Evolutionary conservation across 1,139 yeast species (phyloP), one percentile per base, ranked within the genome.

Genomic region (Candida glucosophila): DNA sequence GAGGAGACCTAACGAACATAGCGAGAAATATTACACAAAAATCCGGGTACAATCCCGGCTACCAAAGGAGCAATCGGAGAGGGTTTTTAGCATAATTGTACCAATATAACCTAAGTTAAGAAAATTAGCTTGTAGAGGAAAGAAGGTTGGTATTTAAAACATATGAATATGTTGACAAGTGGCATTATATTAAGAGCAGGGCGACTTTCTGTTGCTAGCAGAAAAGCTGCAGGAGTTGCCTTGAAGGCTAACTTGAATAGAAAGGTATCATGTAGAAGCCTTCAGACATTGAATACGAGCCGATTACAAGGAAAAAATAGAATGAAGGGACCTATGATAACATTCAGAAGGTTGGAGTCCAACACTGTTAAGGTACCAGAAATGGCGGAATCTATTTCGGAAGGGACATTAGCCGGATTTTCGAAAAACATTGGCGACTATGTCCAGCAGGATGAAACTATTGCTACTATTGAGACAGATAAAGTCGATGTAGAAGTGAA

Each of bases 381-480:
- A 41, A 86, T 90, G 96, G 98, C 98, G 26, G 99, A 90, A 60
- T 88, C 97, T 29, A 80, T 90, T 50, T 85, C 96, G 26, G 99
- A 90, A 58, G 99, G 99, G 55, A 85, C 97, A 26, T 70, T 90
- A 42, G 67, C 85, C 36, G 78, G 85, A 29, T 86, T 74, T 58
- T 69, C 74, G 42, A 78, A 77, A 53, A 63, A 73, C 40, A 83
- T 86, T 34, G 99, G 99, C 40, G 97, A 90, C 39, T 86, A 61
- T 46, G 93, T 92, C 31, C 73, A 69, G 32, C 76, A 66, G 42
- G 98, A 90, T 55, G 98, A 90, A 59, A 77, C 85, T 41, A 68
- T 90, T 43, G 98, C 98, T 34, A 88, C 97, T 40, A 88, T 90
- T 44, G 99, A 90, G 64, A 90, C 99, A 29, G 99, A 90, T 57